Evolutionary conservation across 805 yeast species (phyloP).

Genomic region (Myxozyma nipponensis): DNA sequence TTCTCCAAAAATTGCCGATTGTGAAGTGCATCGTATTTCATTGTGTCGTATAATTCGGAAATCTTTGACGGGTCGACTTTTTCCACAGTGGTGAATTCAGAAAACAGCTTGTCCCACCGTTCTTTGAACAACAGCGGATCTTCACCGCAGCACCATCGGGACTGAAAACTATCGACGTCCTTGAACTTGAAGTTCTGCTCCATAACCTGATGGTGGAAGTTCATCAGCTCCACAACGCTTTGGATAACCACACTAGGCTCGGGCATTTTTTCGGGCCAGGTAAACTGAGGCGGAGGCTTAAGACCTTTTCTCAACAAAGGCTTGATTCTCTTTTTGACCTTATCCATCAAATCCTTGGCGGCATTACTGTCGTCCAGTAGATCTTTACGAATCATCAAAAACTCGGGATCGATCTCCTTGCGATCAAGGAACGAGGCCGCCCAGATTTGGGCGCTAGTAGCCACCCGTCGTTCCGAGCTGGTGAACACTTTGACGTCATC

Average conservation of each 20-base stretch:
- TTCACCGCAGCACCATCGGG: constrained; percentile 94
- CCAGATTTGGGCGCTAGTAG: constrained; percentile 86
- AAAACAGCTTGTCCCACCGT: constrained; percentile 95
- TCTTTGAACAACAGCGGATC: constrained; percentile 87
- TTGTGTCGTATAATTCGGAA: constrained; percentile 93
- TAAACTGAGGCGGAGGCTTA: constrained; percentile 94
- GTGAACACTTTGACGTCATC: constrained; percentile 84
- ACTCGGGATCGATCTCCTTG: constrained; percentile 70
- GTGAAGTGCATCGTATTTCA: constrained; percentile 97
- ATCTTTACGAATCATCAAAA: constrained; percentile 80
- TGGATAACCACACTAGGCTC: constrained; percentile 93
- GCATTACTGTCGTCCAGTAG: constrained; percentile 95
- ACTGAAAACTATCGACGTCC: constrained; percentile 65
- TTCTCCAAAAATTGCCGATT: constrained; percentile 83
- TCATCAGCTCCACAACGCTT: constrained; percentile 93
- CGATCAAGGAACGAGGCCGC: constrained; percentile 70
- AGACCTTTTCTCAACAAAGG: constrained; percentile 92
- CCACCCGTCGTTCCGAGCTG: constrained; percentile 90
- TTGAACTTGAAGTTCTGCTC: constrained; percentile 67
- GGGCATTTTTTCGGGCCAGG: constrained; percentile 99
- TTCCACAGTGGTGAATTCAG: constrained; percentile 86
- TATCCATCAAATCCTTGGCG: constrained; percentile 96
- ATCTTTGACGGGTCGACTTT: constrained; percentile 97
- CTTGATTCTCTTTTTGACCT: constrained; percentile 92
- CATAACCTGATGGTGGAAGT: constrained; percentile 80